Percentiles rank a stretch among this genome's conserved stretches.
phyloP scores from a whole-genome alignment of 1,139 yeast genomes.

The Yamadazyma dushanensis region DNA sequence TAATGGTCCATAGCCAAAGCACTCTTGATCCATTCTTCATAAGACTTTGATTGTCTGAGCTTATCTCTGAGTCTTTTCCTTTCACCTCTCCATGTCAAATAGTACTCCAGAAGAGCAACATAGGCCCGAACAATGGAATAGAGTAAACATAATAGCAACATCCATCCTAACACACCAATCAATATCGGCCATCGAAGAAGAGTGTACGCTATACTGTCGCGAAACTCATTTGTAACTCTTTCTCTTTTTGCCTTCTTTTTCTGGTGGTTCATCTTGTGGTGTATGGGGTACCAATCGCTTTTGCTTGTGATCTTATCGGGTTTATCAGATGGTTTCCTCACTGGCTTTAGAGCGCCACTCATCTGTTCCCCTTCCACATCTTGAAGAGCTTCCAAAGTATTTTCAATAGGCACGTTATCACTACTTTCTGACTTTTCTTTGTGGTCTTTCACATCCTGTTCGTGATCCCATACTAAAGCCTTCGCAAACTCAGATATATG shows the following conservation, averaged over 20 bases:
- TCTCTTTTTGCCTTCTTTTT: slow-evolving; percentile 14
- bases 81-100: slow-evolving; percentile 60
- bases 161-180: slow-evolving; percentile 53
- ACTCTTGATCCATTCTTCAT: slow-evolving; percentile 61
- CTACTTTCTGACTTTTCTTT: slow-evolving; percentile 1
- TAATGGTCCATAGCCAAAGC: slow-evolving; percentile 59
- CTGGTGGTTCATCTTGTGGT: slow-evolving; percentile 8
- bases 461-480: slow-evolving; percentile 42
- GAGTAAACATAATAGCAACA: slow-evolving; percentile 44
- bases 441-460: slow-evolving; percentile 19
- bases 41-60: slow-evolving; percentile 49
- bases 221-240: slow-evolving; percentile 41
- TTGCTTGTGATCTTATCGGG: slow-evolving; percentile 52
- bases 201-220: slow-evolving; percentile 50
- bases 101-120: slow-evolving; percentile 64
- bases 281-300: slow-evolving; percentile 69
- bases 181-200: slow-evolving; percentile 68
- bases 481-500: slow-evolving; percentile 43
- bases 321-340: slow-evolving; percentile 9
- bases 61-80: slow-evolving; percentile 50
- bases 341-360: slow-evolving; percentile 7
- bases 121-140: slow-evolving; percentile 58
- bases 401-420: too few relatives aligned
- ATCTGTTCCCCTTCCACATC: slow-evolving; percentile 6
- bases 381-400: slow-evolving; percentile 4